phyloP scores from a whole-genome alignment of 139 green algal genomes.

The Volvox reticuliferus region DNA sequence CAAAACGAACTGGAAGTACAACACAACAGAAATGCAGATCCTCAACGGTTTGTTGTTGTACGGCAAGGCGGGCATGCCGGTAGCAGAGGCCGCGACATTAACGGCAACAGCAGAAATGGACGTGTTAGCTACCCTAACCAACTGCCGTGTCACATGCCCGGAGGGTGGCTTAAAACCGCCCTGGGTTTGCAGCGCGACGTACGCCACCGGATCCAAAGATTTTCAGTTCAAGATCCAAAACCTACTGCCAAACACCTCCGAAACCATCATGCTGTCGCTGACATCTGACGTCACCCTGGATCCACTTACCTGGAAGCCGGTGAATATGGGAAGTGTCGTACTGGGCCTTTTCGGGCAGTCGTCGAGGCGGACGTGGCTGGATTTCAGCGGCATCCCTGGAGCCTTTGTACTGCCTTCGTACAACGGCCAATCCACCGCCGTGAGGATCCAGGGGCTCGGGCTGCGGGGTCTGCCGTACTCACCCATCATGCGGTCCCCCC shows the following conservation, averaged over 20 bases:
- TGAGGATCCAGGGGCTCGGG: background rate
- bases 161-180: background rate
- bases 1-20: constrained; percentile 9
- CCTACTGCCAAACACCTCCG: background rate
- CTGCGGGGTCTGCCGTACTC: constrained; percentile 25
- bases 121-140: background rate
- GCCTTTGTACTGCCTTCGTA: background rate
- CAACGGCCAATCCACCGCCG: background rate
- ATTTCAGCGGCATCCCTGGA: background rate
- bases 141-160: background rate
- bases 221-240: background rate
- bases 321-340: background rate
- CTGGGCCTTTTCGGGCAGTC: background rate
- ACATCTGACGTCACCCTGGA: background rate
- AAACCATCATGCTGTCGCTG: background rate
- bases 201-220: background rate
- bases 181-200: constrained; percentile 3
- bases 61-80: background rate
- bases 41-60: constrained; percentile 6
- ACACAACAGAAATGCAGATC: background rate
- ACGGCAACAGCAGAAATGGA: background rate
- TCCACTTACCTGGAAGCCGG: background rate
- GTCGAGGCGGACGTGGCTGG: background rate
- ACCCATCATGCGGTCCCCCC: background rate
- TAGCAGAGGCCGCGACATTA: background rate